A percentile compares a stretch with the other conserved stretches of the same genome.
phyloP scores from a whole-genome alignment of 768 basidiomycete species.

The Lactifluus volemus region DNA sequence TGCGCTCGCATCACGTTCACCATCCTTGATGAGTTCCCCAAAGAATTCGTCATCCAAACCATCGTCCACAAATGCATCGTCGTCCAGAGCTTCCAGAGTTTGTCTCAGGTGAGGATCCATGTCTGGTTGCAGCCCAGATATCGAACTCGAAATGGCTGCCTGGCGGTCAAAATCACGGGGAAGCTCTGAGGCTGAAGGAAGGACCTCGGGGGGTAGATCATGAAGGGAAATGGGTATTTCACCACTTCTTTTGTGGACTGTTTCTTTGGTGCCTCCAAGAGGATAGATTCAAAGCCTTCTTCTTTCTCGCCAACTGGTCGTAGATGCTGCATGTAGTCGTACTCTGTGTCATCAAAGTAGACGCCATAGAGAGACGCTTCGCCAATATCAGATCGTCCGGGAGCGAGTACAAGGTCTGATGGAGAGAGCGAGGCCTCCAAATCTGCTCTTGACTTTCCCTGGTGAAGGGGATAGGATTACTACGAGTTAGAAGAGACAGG shows the following conservation, averaged over 20 bases:
- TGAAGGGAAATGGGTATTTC: conserved; percentile 35
- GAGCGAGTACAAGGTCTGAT: conserved; percentile 40
- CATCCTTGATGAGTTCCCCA: conserved; percentile 56
- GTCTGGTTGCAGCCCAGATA: conserved; percentile 86
- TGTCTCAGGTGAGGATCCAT: conserved; percentile 96
- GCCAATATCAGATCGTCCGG: conserved; percentile 51
- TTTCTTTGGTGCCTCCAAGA: conserved; percentile 65
- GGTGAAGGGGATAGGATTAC: conserved; percentile 2
- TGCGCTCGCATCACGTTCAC: conserved; percentile 56
- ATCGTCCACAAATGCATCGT: conserved; percentile 88
- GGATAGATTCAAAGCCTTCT: conserved; percentile 71
- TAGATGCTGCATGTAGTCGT: conserved; percentile 98
- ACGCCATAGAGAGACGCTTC: conserved; percentile 87
- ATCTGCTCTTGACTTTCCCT: conserved; percentile 80
- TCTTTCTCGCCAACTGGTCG: conserved; percentile 67
- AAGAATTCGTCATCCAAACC: conserved; percentile 71
- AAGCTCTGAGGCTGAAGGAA: conserved; percentile 68
- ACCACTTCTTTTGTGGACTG: conserved; percentile 30
- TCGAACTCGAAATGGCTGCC: conserved; percentile 70
- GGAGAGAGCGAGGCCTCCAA: conserved; percentile 52
- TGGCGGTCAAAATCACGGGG: conserved; percentile 68
- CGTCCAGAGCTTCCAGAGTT: conserved; percentile 87
- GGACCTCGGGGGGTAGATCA: conserved; percentile 57
- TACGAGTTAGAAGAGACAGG: neutral
- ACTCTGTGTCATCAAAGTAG: conserved; percentile 91